Evolutionary conservation across 768 basidiomycete species (phyloP), one percentile per base, ranked within the genome.

Genomic region (Podaxis sp.): DNA sequence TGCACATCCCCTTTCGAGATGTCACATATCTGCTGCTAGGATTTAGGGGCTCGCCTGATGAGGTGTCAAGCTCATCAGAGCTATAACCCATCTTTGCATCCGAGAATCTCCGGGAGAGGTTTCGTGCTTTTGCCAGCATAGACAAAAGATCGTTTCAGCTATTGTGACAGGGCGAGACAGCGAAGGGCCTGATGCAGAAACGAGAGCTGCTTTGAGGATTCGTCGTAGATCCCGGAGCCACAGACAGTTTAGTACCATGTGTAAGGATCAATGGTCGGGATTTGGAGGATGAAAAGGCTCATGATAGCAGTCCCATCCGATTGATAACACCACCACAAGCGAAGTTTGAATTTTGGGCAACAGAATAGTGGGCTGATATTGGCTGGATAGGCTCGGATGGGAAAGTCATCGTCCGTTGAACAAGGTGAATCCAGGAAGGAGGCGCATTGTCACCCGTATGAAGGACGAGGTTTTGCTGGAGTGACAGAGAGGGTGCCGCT

Each of bases 381-480:
- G 20, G 38, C 59, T 54, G 54, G 64, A 64, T 40, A 63, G 55
- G 60, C 53, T 65, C 58, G 41, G 41, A 44, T 4, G 68, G 71
- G 54, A 71, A 70, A 17, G 51, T 59, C 44, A 70, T 65, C 15
- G 56, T 66, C 60, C 67, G 66, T 12, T 66, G 59, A 20, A 65
- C 60, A n/a, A 70, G 48, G 38, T 60, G 55, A 20, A 48, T 46
- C 54, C 68, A 72, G 28, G 46, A 58, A 48, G 66, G 58, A 30
- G 70, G 68, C 8, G 65, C 54, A n/a, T 48, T 53, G 3, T 56
- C 51, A 28, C 50, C 22, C 10, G 58, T 41, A 51, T 51, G 50
- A 51, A 58, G 55, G 15, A 49, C 49, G 17, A 69, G 66, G 8
- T 62, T 52, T 40, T 67, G 53, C 33, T 22, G 65, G 55, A 67